These are phyloP conservation scores for Chytriomyces hyalinus DNA, from an alignment of 192 early-diverging fungal species.

Conservation along the genomic window DNA sequence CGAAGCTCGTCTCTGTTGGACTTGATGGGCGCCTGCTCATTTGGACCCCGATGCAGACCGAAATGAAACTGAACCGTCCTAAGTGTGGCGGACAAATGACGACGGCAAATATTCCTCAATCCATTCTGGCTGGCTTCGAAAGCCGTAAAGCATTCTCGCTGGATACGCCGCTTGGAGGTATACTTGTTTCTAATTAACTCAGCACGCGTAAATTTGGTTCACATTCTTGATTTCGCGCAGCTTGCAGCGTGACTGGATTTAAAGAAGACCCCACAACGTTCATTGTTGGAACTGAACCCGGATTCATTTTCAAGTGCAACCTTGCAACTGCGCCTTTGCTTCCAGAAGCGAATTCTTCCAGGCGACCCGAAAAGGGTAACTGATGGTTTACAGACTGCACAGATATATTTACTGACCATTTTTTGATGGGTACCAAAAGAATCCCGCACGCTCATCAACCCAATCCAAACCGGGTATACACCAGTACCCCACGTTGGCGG, in stretches of 20 bases:
- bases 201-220: neutral
- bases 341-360: neutral
- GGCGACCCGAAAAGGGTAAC: slow-evolving; percentile 21
- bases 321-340: slow-evolving; percentile 11
- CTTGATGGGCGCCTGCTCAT: slow-evolving; percentile 54
- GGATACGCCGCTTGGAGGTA: slow-evolving; percentile 25
- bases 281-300: slow-evolving; percentile 52
- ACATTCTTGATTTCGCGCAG: slow-evolving; percentile 14
- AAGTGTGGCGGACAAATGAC: slow-evolving; percentile 33
- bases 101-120: slow-evolving; percentile 33
- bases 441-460: slow-evolving; percentile 22
- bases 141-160: slow-evolving; percentile 14
- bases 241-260: slow-evolving; percentile 23
- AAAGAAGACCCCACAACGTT: slow-evolving; percentile 32
- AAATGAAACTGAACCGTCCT: slow-evolving; percentile 39
- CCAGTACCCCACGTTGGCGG: slow-evolving; percentile 49
- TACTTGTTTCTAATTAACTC: neutral
- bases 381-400: neutral
- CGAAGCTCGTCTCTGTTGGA: slow-evolving; percentile 49
- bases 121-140: slow-evolving; percentile 5
- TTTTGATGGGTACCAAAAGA: neutral
- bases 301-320: slow-evolving; percentile 51
- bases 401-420: neutral
- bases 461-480: slow-evolving; percentile 36
- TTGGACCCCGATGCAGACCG: slow-evolving; percentile 40